Base-by-base conservation (phyloP, 306 rosid genomes). In the Prunus dulcis region DNA sequence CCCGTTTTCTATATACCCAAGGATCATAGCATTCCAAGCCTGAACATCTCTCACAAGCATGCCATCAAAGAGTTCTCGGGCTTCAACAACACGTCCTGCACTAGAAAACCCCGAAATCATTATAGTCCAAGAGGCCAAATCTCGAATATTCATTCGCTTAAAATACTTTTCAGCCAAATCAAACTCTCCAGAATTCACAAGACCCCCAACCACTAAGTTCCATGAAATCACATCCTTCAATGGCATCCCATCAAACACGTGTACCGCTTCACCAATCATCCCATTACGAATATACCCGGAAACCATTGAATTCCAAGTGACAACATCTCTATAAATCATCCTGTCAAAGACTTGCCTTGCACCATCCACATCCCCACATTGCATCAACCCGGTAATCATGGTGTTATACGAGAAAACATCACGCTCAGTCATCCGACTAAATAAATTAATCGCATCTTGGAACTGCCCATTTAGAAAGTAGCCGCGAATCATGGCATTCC, bases 291-390 rank as follows among this genome's bases (percentile, higher is more conserved):
- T 57, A 76, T 64, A 82, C 47, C 91, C 91, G 0, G 87, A 69
- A 75, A 85, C 80, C 89, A 88, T 83, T 3, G 91, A 85, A 67
- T 88, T 88, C 89, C 91, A 83, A 65, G 80, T 71, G 60, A 83
- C 84, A 66, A 85, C 75, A 72, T 85, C 89, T 71, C 78, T 67
- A 22, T 7, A 76, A 19, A 47, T 80, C 91, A 85, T 85, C 82
- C 56, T 83, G 20, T 65, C 43, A 46, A 85, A 85, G 6, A 85
- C 58, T 4, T 65, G 58, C 77, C 52, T 76, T 1, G 89, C 91
- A 45, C 82, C 84, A 45, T 78, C 79, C 38, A 88, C 83, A 43
- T 88, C 73, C 76, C 86, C 85, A 62, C 78, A 74, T 55, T 74
- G 87, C 91, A 88, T 83, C 86, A 88, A 75, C 82, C 91, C 91